Percentiles rank a stretch among this genome's conserved stretches.
Conservation (phyloP, 495 filamentous ascomycete genomes). For the Venustampulla echinocandica region DNA sequence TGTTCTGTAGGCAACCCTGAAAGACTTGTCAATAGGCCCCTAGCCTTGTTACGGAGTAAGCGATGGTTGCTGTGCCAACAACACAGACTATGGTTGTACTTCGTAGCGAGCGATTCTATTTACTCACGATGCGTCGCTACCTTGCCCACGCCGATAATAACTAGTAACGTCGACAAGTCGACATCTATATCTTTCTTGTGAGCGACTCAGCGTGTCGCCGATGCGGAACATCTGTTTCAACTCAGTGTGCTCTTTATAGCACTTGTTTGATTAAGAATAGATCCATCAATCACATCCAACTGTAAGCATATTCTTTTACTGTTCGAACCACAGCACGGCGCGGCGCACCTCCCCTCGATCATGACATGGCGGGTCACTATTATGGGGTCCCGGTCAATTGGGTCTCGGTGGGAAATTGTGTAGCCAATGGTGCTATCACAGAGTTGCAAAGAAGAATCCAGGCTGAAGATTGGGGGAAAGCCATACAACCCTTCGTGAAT, state of each 20-base stretch:
- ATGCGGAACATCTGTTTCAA: too few relatives aligned
- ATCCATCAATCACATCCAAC: background rate
- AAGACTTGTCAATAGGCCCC: background rate
- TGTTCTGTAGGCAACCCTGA: background rate
- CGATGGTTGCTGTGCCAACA: conserved; percentile 8
- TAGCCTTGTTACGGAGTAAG: background rate
- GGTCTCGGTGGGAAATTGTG: background rate
- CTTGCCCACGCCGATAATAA: background rate
- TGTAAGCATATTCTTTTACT: conserved; percentile 5
- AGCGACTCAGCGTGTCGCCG: too few relatives aligned
- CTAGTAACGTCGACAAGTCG: too few relatives aligned
- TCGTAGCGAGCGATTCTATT: conserved; percentile 2
- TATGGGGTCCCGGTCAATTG: conserved; percentile 9
- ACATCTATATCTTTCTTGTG: too few relatives aligned
- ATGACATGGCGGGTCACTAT: background rate
- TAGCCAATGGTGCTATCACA: background rate
- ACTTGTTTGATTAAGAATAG: too few relatives aligned
- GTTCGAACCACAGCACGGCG: background rate
- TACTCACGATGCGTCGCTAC: background rate
- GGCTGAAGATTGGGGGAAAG: background rate
- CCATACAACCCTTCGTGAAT: background rate
- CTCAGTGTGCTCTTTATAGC: too few relatives aligned
- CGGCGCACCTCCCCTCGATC: background rate
- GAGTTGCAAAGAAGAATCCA: conserved; percentile 7
- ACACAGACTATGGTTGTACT: background rate